These are phyloP conservation scores for Erythrobasidium yunnanense DNA, from an alignment of 768 basidiomycete genomes.

Conservation along the genomic window DNA sequence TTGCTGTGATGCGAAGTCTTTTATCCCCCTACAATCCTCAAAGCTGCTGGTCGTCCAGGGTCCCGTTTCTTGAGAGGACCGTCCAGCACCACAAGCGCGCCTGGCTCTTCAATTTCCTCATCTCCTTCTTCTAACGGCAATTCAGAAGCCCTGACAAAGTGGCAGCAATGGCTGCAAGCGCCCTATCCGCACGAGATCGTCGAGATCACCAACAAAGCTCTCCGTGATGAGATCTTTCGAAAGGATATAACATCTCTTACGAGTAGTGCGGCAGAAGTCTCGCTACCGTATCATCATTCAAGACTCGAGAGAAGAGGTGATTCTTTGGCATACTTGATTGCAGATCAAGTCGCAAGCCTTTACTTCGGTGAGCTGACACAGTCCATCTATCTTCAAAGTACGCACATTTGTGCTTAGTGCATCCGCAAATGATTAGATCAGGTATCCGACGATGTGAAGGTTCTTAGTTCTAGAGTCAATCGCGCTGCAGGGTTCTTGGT, in stretches of 20 bases:
- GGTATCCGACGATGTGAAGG: no score
- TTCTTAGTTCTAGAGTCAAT: neutral
- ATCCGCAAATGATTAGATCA: no score
- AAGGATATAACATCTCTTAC: neutral
- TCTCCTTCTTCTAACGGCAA: no score
- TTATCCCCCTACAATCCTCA: no score
- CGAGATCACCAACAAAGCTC: neutral
- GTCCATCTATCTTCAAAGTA: no score
- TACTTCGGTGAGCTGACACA: conserved; percentile 1
- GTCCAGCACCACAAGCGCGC: no score
- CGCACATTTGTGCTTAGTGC: no score
- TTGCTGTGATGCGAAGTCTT: no score
- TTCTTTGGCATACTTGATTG: conserved; percentile 5
- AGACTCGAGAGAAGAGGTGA: conserved; percentile 6
- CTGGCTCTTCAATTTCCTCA: no score
- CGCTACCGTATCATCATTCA: neutral
- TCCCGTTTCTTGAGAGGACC: no score
- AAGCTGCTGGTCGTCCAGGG: no score
- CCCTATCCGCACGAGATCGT: conserved; percentile 15
- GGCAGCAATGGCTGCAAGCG: conserved; percentile 4
- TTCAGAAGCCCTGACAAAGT: neutral
- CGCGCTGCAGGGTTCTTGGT: neutral
- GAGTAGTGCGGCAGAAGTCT: neutral
- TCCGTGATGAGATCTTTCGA: conserved; percentile 16
- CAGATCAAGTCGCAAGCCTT: neutral